phyloP scores from a whole-genome alignment of 192 early-diverging fungal genomes.

The Umbelopsis isabellina region DNA sequence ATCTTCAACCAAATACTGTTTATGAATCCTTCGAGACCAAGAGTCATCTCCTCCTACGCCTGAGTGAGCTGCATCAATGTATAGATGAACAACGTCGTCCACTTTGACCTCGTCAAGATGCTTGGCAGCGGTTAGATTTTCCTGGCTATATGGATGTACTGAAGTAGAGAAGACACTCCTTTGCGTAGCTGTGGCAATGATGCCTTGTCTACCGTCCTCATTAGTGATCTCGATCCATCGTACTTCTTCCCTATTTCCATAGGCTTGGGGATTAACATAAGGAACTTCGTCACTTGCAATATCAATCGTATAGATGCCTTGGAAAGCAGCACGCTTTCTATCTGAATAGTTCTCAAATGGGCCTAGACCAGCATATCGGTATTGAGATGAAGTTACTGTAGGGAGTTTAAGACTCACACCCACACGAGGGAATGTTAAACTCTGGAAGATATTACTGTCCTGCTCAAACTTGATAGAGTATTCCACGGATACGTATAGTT shows the following conservation, averaged over 20 bases:
- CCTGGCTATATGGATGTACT: slow-evolving; percentile 16
- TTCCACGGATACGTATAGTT: neutral
- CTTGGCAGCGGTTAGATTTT: neutral
- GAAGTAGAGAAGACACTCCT: slow-evolving; percentile 6
- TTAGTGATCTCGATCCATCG: slow-evolving; percentile 17
- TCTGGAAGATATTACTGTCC: neutral
- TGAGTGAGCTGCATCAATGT: slow-evolving; percentile 20
- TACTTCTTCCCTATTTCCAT: slow-evolving; percentile 20
- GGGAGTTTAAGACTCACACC: slow-evolving; percentile 16
- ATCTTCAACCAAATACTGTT: slow-evolving; percentile 17
- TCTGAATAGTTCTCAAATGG: slow-evolving; percentile 25
- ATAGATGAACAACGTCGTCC: slow-evolving; percentile 8
- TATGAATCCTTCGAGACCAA: slow-evolving; percentile 21
- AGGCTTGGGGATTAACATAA: slow-evolving; percentile 17
- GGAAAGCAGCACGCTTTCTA: slow-evolving; percentile 12
- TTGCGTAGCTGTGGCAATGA: slow-evolving; percentile 1
- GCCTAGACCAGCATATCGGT: slow-evolving; percentile 12
- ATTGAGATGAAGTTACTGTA: neutral
- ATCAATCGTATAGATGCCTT: slow-evolving; percentile 10
- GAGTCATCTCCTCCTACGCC: slow-evolving; percentile 25
- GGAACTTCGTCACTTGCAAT: slow-evolving; percentile 13
- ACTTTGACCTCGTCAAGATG: slow-evolving; percentile 21
- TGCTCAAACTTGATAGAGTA: neutral
- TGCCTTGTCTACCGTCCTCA: neutral
- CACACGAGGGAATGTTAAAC: slow-evolving; percentile 14